phyloP scores from a whole-genome alignment of 768 basidiomycete species.

The Lactifluus volemus region DNA sequence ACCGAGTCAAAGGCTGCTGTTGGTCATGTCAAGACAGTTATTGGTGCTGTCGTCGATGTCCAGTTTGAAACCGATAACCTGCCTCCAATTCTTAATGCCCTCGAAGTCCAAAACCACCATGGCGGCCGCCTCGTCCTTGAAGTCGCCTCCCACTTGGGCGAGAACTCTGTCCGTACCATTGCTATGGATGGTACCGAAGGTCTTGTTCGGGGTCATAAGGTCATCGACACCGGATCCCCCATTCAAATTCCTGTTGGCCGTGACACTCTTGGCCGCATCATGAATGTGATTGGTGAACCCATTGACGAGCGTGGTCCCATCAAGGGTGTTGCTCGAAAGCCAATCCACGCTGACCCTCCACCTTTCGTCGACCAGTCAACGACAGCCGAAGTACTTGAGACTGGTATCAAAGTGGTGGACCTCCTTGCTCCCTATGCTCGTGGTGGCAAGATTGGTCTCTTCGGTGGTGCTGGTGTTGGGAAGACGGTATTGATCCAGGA shows the following conservation, averaged over 20 bases:
- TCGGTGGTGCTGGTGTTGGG: slow-evolving; percentile 99
- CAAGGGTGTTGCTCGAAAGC: slow-evolving; percentile 83
- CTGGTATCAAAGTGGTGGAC: slow-evolving; percentile 99
- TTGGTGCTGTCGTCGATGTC: slow-evolving; percentile 99
- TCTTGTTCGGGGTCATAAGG: slow-evolving; percentile 98
- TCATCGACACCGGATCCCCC: slow-evolving; percentile 93
- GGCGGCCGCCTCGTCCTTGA: slow-evolving; percentile 98
- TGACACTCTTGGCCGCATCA: slow-evolving; percentile 95
- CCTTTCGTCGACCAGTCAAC: slow-evolving; percentile 98
- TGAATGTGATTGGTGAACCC: slow-evolving; percentile 99
- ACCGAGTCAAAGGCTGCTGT: slow-evolving; percentile 70
- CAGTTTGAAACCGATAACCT: slow-evolving; percentile 94
- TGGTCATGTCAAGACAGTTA: slow-evolving; percentile 94
- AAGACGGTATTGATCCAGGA: slow-evolving; percentile 99
- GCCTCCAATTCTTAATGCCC: slow-evolving; percentile 96
- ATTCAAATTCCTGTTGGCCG: slow-evolving; percentile 95
- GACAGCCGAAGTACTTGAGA: slow-evolving; percentile 97
- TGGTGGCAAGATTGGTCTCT: slow-evolving; percentile 99
- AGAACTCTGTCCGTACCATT: slow-evolving; percentile 99
- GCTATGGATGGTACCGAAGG: slow-evolving; percentile 99
- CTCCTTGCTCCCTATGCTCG: slow-evolving; percentile 98
- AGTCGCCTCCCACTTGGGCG: slow-evolving; percentile 96
- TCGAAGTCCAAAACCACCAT: slow-evolving; percentile 91
- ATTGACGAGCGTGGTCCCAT: slow-evolving; percentile 99
- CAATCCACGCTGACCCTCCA: slow-evolving; percentile 97